phyloP scores from a whole-genome alignment of 805 yeast species.

The Pichia exigua region DNA sequence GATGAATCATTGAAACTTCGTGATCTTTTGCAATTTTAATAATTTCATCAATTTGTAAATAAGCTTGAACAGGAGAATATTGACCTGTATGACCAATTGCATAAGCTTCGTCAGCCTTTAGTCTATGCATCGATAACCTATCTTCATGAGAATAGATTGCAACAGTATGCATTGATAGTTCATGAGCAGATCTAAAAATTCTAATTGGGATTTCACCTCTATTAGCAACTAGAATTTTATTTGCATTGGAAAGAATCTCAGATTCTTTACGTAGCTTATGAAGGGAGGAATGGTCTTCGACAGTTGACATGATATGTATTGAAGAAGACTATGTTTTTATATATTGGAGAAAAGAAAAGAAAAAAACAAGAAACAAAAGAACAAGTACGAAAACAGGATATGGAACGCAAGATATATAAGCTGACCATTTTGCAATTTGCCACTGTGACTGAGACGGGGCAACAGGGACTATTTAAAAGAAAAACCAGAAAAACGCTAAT shows the following conservation, averaged over 20 bases:
- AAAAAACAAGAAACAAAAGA: not conserved
- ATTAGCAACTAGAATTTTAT: slow-evolving; percentile 70
- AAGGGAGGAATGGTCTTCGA: slow-evolving; percentile 29
- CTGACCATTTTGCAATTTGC: too few relatives aligned
- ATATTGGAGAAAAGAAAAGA: not conserved
- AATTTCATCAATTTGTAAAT: slow-evolving; percentile 91
- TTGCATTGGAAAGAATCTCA: slow-evolving; percentile 42
- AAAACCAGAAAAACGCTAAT: too few relatives aligned
- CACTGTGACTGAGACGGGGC: not conserved
- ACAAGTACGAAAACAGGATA: too few relatives aligned
- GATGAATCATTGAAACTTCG: slow-evolving; percentile 80
- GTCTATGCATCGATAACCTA: slow-evolving; percentile 85
- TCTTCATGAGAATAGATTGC: slow-evolving; percentile 97
- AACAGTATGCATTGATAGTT: slow-evolving; percentile 91
- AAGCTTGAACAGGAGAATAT: slow-evolving; percentile 92
- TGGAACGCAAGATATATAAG: too few relatives aligned
- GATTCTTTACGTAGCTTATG: slow-evolving; percentile 34
- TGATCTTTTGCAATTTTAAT: slow-evolving; percentile 75
- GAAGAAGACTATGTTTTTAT: not conserved
- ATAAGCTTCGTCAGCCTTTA: slow-evolving; percentile 91
- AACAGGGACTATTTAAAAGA: too few relatives aligned
- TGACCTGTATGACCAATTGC: slow-evolving; percentile 86
- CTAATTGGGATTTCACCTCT: slow-evolving; percentile 82
- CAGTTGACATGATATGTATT: slow-evolving; percentile 20
- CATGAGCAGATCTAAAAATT: slow-evolving; percentile 96